Conservation (phyloP, 1,284 basidiomycete species). For the Tilletia setariae region DNA sequence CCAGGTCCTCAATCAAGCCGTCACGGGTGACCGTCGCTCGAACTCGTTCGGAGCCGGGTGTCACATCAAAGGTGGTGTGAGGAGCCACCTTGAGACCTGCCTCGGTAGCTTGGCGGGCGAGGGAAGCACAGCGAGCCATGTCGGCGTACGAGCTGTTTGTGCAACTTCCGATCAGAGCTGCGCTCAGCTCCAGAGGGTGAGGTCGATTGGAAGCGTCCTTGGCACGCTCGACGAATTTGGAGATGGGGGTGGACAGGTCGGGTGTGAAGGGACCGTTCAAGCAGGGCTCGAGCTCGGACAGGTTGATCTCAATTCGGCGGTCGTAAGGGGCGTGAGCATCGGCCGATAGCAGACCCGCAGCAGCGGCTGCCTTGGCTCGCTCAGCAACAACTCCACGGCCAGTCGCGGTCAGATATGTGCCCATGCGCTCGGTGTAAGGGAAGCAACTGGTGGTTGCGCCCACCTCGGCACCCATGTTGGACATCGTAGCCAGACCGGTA, state of each 20-base stretch:
- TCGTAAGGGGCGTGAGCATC: slow-evolving; percentile 94
- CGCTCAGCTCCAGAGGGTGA: slow-evolving; percentile 73
- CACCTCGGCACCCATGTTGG: slow-evolving; percentile 99
- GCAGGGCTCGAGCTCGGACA: slow-evolving; percentile 87
- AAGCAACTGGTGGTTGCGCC: slow-evolving; percentile 97
- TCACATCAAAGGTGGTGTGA: slow-evolving; percentile 91
- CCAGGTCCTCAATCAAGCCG: slow-evolving; percentile 72
- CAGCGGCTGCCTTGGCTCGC: slow-evolving; percentile 81
- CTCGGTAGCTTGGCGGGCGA: slow-evolving; percentile 82
- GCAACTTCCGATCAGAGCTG: slow-evolving; percentile 91
- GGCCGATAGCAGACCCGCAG: slow-evolving; percentile 71
- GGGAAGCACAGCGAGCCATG: slow-evolving; percentile 77
- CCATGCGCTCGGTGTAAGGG: slow-evolving; percentile 85
- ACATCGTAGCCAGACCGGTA: slow-evolving; percentile 89
- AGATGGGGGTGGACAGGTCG: slow-evolving; percentile 91
- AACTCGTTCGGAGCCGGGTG: slow-evolving; percentile 95
- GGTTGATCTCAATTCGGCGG: slow-evolving; percentile 87
- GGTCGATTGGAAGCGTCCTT: slow-evolving; percentile 83
- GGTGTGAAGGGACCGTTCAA: slow-evolving; percentile 95
- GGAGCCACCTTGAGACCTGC: slow-evolving; percentile 68
- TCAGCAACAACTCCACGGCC: slow-evolving; percentile 80
- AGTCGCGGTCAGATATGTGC: slow-evolving; percentile 82
- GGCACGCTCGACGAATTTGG: slow-evolving; percentile 78
- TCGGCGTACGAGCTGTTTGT: slow-evolving; percentile 68
- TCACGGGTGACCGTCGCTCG: slow-evolving; percentile 97